Evolutionary conservation across 1,284 basidiomycete genomes (phyloP), one percentile per base, ranked within the genome.

Genomic region (Boletus hoseneyae): DNA sequence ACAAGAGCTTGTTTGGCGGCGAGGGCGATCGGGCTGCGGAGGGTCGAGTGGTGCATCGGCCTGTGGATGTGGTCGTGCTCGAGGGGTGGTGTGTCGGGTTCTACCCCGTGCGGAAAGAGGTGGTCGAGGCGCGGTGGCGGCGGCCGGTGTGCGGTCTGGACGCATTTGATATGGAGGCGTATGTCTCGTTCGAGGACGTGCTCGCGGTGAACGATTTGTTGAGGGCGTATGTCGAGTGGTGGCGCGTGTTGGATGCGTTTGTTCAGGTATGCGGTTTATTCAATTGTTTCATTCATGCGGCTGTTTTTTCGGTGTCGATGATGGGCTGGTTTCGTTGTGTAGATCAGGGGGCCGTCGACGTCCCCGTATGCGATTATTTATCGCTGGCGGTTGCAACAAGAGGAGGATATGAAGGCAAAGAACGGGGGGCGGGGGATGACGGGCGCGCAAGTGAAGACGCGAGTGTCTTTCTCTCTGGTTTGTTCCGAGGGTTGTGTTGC

Each of bases 401-500:
- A 97, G 61, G 89, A 87, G 51, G 62, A 78, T 45, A 94, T 96
- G 92, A 95, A 93, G 66, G 73, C 78, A 0, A 65, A 65, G 35
- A 94, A 93, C 55, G 91, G 90, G 39, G 92, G 91, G 5, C 73
- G 73, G 40, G 93, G 93, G 4, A 95, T 97, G 93, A 76, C 82
- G 0, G 91, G 95, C 59, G 81, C 79, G 57, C 79, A 77, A 62
- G 90, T 96, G 25, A 82, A 80, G 64, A 69, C 66, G 79, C 94
- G 70, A 58, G 80, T 73, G 21, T 23, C 5, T 48, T 41, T 42
- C 42, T 48, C 41, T 42, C 43, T 33, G 29, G 36, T 44, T 45
- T 45, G 47, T 23, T 47, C 56, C 16, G 2, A 9, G 16, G 18
- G 11, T 21, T 12, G 13, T 41, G 38, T 37, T 6, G 27, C 45